Conservation (phyloP, 495 filamentous ascomycete species). For the Annulohypoxylon bovei region DNA sequence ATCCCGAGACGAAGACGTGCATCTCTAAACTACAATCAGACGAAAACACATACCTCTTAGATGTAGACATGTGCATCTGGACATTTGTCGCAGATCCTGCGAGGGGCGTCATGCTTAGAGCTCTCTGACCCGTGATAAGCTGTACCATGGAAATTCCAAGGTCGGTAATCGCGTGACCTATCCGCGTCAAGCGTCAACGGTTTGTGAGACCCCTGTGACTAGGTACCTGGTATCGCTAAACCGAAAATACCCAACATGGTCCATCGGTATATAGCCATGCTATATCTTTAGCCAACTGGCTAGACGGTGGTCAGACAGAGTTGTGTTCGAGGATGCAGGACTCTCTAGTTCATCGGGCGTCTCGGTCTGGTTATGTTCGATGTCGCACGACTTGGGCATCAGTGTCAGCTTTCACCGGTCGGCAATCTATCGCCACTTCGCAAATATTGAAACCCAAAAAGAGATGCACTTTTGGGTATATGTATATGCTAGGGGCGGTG, state of each 20-base stretch:
- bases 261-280: slow-evolving; percentile 8
- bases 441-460: slow-evolving; percentile 32
- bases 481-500: slow-evolving; percentile 19
- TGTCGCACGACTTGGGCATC: slow-evolving; percentile 33
- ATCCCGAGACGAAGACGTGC: slow-evolving; percentile 24
- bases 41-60: slow-evolving; percentile 1
- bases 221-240: background rate
- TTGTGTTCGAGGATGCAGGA: slow-evolving; percentile 4
- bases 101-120: slow-evolving; percentile 19
- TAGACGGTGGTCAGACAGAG: background rate
- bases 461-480: slow-evolving; percentile 22
- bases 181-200: slow-evolving; percentile 13
- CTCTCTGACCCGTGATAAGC: slow-evolving; percentile 26
- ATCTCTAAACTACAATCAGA: slow-evolving; percentile 9
- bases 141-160: slow-evolving; percentile 13
- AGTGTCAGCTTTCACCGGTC: slow-evolving; percentile 36
- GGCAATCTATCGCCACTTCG: slow-evolving; percentile 18
- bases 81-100: slow-evolving; percentile 36
- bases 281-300: slow-evolving; percentile 18
- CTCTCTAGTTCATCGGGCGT: slow-evolving; percentile 16
- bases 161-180: slow-evolving; percentile 33
- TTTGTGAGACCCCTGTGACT: slow-evolving; percentile 27
- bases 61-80: slow-evolving; percentile 5
- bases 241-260: slow-evolving; percentile 6
- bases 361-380: slow-evolving; percentile 6